Evolutionary conservation across 306 rosid genomes (phyloP), one percentile per base, ranked within the genome.

Genomic region (Acacia confusa): DNA sequence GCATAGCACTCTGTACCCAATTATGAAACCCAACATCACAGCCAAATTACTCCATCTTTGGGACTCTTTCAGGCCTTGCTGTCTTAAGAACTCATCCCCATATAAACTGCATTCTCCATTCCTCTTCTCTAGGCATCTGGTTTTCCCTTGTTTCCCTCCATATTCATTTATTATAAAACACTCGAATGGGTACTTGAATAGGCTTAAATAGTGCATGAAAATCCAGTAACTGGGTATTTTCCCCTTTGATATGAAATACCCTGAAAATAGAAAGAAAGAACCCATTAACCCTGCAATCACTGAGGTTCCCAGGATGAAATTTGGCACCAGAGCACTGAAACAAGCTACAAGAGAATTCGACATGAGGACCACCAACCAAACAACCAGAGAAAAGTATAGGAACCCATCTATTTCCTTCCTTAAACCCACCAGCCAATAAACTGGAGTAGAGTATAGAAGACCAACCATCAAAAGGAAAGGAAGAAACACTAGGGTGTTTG

Each of bases 141-240:
- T 76, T 79, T 70, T 83, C 80, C 94, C 97, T 84, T 82, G 88
- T 73, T 87, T 89, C 41, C 92, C 97, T 65, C 99, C 99, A 80
- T 92, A 93, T 86, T 95, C 99, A 81, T 93, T 95, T 87, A 95
- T 88, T 88, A 95, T 47, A 77, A 95, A 92, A 74, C 99, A 93
- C 88, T 93, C 99, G 82, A 95, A 95, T 27, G 99, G 99, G 82
- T 95, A 95, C 92, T 93, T 95, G 90, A 95, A 95, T 57, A 95
- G 87, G 43, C 97, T 92, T 88, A 83, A 47, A 77, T 95, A 92
- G 82, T 95, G 96, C 98, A 95, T 91, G 76, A 92, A 95, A 77
- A 92, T 85, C 99, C 99, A 95, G 86, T 95, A 95, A 20, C 79
- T 84, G 0, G 99, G 99, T 64, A 95, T 85, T 80, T 87, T 89